phyloP scores from a whole-genome alignment of 2,329 filamentous ascomycete species.

The Colletotrichum plurivorum region DNA sequence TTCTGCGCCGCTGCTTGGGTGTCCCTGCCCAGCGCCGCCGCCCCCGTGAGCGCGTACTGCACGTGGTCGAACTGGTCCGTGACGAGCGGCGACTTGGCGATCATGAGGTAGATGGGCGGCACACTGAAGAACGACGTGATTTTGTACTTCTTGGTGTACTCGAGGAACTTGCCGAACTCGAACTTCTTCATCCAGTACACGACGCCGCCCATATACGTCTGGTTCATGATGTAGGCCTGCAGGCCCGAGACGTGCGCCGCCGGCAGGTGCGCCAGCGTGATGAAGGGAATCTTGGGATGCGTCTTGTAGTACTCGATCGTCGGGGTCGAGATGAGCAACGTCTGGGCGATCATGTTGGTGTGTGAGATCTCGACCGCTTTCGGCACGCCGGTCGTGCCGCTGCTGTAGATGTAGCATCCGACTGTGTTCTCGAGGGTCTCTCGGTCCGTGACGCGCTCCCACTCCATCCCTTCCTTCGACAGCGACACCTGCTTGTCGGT shows the following conservation, averaged over 20 bases:
- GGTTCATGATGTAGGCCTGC: slow-evolving; percentile 58
- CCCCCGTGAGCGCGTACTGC: slow-evolving; percentile 63
- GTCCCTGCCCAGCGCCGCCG: slow-evolving; percentile 69
- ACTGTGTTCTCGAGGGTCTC: slow-evolving; percentile 56
- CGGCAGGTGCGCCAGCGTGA: slow-evolving; percentile 59
- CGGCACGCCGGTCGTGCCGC: slow-evolving; percentile 63
- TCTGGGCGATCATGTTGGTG: slow-evolving; percentile 57
- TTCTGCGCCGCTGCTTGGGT: slow-evolving; percentile 64
- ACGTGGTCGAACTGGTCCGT: slow-evolving; percentile 68
- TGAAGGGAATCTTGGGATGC: slow-evolving; percentile 47
- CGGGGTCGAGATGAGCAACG: slow-evolving; percentile 48
- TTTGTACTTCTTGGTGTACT: slow-evolving; percentile 62
- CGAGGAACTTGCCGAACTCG: slow-evolving; percentile 68
- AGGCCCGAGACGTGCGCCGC: slow-evolving; percentile 63
- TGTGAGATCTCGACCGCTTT: slow-evolving; percentile 64
- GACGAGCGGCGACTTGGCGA: slow-evolving; percentile 69
- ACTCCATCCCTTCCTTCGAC: slow-evolving; percentile 59
- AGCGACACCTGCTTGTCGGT: slow-evolving; percentile 49
- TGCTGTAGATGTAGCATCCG: slow-evolving; percentile 62
- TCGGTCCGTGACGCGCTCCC: slow-evolving; percentile 67
- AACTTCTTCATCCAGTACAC: slow-evolving; percentile 76
- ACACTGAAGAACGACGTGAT: slow-evolving; percentile 72
- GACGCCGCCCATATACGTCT: slow-evolving; percentile 58
- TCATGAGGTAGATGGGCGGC: slow-evolving; percentile 72
- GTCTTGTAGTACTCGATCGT: slow-evolving; percentile 47